Evolutionary conservation across 2,329 filamentous ascomycete species (phyloP).

Genomic region (Aspergillus pseudonomiae): DNA sequence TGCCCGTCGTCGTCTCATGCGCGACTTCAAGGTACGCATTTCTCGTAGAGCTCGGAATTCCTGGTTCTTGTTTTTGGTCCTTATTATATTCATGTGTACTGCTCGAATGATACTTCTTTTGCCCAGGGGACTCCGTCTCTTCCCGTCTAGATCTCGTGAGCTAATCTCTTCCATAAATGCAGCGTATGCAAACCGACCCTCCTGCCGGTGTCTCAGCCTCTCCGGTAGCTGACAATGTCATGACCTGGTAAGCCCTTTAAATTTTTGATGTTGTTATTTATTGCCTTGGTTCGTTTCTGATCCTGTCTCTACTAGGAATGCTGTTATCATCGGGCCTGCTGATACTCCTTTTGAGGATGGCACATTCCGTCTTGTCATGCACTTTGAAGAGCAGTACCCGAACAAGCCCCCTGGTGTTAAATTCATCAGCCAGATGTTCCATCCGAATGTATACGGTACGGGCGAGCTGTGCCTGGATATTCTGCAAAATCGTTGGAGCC

Average conservation of each 20-base stretch:
- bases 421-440: conserved; percentile 99
- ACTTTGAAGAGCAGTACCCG: conserved; percentile 98
- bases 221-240: conserved; percentile 69
- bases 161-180: conserved; percentile 22
- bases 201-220: conserved; percentile 95
- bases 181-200: conserved; percentile 99
- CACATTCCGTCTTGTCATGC: conserved; percentile 96
- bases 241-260: conserved; percentile 38
- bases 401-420: conserved; percentile 98
- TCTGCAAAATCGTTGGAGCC: conserved; percentile 96
- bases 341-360: conserved; percentile 98
- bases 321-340: conserved; percentile 94
- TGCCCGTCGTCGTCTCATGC: conserved; percentile 94
- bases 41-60: neutral
- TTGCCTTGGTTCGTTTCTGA: neutral
- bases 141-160: conserved; percentile 1
- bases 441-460: conserved; percentile 96
- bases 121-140: neutral
- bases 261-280: neutral
- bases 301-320: conserved; percentile 69
- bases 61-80: conserved; percentile 5
- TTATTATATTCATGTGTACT: neutral
- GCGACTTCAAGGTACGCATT: conserved; percentile 90
- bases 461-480: conserved; percentile 97
- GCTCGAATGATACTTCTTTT: neutral